Conservation (phyloP, 176 grass and related monocot genomes). For the Guadua angustifolia region DNA sequence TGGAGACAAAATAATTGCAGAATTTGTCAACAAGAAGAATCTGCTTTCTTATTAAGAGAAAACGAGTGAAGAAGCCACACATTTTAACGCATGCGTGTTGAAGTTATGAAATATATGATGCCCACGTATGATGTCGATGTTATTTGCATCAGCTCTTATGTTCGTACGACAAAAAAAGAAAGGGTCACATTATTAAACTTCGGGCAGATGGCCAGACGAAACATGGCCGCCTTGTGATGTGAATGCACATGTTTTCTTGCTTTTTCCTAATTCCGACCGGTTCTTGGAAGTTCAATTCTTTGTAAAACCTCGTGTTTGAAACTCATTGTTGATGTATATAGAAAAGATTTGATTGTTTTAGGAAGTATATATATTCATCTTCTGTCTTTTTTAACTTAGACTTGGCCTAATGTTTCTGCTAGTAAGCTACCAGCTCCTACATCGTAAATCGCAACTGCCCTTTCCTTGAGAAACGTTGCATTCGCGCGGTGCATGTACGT, state of each 20-base stretch:
- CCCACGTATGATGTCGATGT: neutral
- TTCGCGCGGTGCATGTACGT: neutral
- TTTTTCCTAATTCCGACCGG: too few species aligned
- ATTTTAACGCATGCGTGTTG: too few species aligned
- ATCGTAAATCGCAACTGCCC: neutral
- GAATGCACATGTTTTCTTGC: neutral
- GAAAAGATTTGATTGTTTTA: too few species aligned
- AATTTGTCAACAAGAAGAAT: slow-evolving; percentile 12
- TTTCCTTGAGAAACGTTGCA: neutral
- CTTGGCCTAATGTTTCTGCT: neutral
- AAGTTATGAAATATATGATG: too few species aligned
- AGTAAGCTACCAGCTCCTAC: neutral
- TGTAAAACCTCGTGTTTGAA: neutral
- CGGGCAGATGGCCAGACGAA: too few species aligned
- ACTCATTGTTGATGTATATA: neutral
- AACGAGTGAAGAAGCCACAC: too few species aligned
- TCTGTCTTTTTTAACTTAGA: neutral
- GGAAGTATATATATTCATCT: neutral
- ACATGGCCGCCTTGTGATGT: neutral
- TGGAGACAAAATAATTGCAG: neutral
- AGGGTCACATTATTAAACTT: too few species aligned
- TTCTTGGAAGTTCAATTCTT: neutral
- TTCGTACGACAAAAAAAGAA: neutral
- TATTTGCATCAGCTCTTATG: neutral
- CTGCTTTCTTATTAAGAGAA: too few species aligned